phyloP scores from a whole-genome alignment of 176 grass and related monocot species.

The Leersia perrieri region DNA sequence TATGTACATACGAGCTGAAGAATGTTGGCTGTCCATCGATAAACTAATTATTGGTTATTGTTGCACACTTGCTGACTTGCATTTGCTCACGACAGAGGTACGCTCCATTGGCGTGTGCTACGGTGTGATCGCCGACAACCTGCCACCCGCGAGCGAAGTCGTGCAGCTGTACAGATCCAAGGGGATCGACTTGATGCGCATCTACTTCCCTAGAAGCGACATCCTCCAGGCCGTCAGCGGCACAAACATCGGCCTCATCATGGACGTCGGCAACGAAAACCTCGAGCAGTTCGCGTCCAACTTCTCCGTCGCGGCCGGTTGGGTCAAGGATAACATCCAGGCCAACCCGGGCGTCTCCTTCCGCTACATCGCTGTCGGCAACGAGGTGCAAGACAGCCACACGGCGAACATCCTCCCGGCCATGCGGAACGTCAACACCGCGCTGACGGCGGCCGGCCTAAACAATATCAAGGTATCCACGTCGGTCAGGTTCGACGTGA shows the following conservation, averaged over 20 bases:
- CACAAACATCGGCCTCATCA: conserved; percentile 37
- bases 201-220: conserved; percentile 33
- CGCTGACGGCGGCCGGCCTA: conserved; percentile 32
- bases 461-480: conserved; percentile 55
- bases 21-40: background rate
- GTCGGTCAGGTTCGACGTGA: conserved; percentile 23
- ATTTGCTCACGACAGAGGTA: conserved; percentile 19
- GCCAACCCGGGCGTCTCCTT: conserved; percentile 34
- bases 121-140: conserved; percentile 27
- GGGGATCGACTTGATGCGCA: conserved; percentile 37
- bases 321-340: conserved; percentile 51
- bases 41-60: background rate
- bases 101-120: conserved; percentile 57
- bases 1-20: too few species aligned
- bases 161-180: conserved; percentile 45
- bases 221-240: conserved; percentile 42
- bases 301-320: conserved; percentile 25
- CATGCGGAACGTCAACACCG: conserved; percentile 56
- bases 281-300: conserved; percentile 27
- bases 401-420: conserved; percentile 46
- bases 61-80: background rate
- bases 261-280: conserved; percentile 36
- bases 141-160: conserved; percentile 32
- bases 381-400: conserved; percentile 33
- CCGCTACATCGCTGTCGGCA: conserved; percentile 57